These are phyloP conservation scores for Nakazawaea ernobii DNA, from an alignment of 805 yeast species.

Conservation along the genomic window DNA sequence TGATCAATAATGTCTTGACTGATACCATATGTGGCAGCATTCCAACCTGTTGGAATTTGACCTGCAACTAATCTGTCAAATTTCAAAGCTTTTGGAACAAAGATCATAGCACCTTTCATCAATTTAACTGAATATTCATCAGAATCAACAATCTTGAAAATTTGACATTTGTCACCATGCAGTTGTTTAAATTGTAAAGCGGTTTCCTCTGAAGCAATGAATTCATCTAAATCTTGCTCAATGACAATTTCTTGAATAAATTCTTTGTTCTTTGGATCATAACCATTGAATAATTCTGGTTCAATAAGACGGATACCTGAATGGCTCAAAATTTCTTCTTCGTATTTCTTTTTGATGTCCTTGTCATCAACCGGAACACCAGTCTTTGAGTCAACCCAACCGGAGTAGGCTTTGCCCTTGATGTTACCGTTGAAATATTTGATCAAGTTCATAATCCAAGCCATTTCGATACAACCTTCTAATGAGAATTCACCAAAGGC, in stretches of 20 bases:
- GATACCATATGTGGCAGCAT: conserved; percentile 91
- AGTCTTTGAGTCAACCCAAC: conserved; percentile 97
- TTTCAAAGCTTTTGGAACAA: conserved; percentile 80
- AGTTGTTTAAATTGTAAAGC: conserved; percentile 91
- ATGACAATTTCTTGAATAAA: conserved; percentile 93
- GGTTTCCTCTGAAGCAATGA: conserved; percentile 90
- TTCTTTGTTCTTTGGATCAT: conserved; percentile 91
- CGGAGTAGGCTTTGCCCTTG: conserved; percentile 87
- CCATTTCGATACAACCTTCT: conserved; percentile 98
- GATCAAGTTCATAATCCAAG: conserved; percentile 98
- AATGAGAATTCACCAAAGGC: conserved; percentile 89
- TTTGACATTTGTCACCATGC: conserved; percentile 92
- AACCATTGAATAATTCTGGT: conserved; percentile 90
- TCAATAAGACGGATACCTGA: conserved; percentile 96
- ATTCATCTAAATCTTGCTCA: conserved; percentile 94
- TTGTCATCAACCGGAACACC: conserved; percentile 90
- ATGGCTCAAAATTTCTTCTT: conserved; percentile 81
- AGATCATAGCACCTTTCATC: conserved; percentile 88
- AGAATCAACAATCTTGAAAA: conserved; percentile 79
- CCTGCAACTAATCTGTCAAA: conserved; percentile 77
- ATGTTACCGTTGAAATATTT: conserved; percentile 89
- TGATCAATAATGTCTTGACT: conserved; percentile 88
- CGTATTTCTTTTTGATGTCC: conserved; percentile 90
- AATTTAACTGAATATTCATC: conserved; percentile 90
- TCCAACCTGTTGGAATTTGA: conserved; percentile 99